Conservation (phyloP, 495 filamentous ascomycete genomes). For the Penicillium canescens region DNA sequence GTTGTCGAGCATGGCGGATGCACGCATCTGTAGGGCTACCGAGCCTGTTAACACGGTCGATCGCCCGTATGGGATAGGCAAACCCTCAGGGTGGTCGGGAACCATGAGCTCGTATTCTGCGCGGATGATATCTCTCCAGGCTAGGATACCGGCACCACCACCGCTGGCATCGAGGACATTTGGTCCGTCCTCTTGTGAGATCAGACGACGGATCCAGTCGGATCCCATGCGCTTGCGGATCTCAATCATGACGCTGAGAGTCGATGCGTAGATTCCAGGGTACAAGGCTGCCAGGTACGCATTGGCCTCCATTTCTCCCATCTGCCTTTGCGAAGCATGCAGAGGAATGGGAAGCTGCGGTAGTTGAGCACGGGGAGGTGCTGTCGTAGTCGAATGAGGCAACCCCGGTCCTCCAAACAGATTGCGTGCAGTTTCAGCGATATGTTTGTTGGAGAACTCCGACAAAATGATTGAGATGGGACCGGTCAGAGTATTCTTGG, state of each 20-base stretch:
- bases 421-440: constrained; percentile 64
- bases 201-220: constrained; percentile 71
- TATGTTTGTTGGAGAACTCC: constrained; percentile 68
- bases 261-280: constrained; percentile 76
- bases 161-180: constrained; percentile 82
- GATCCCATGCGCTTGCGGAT: constrained; percentile 80
- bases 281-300: constrained; percentile 75
- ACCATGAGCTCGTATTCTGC: constrained; percentile 75
- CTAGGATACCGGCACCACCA: constrained; percentile 79
- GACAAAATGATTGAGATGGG: constrained; percentile 67
- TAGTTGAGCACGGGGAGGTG: constrained; percentile 45
- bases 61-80: constrained; percentile 51
- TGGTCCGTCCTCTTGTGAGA: constrained; percentile 68
- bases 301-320: constrained; percentile 88
- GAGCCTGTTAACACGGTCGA: constrained; percentile 65
- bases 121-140: constrained; percentile 79
- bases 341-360: constrained; percentile 70
- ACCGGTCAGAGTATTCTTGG: constrained; percentile 62
- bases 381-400: constrained; percentile 68
- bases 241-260: constrained; percentile 75
- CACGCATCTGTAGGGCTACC: constrained; percentile 68
- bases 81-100: constrained; percentile 38
- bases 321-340: constrained; percentile 65
- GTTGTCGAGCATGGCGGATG: constrained; percentile 76
- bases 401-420: constrained; percentile 73